phyloP scores from a whole-genome alignment of 805 yeast genomes.

The Hemisphaericaspora nanyangensis region DNA sequence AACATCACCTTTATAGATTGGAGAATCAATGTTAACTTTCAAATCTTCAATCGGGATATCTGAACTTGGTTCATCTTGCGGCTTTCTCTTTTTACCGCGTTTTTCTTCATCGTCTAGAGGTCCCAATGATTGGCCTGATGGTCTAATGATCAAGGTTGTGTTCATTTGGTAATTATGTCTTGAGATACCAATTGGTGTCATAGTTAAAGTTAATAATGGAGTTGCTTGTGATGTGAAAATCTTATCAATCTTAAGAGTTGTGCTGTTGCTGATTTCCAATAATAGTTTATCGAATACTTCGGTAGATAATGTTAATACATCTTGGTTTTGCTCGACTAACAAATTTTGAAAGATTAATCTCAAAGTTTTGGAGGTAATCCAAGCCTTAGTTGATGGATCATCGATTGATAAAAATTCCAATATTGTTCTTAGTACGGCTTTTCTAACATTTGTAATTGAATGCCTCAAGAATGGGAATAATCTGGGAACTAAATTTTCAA shows the following conservation, averaged over 20 bases:
- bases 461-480: constrained; percentile 91
- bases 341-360: constrained; percentile 83
- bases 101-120: constrained; percentile 22
- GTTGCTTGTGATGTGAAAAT: constrained; percentile 53
- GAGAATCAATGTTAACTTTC: constrained; percentile 86
- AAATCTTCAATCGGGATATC: constrained; percentile 55
- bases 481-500: constrained; percentile 79
- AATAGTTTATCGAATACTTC: constrained; percentile 58
- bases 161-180: constrained; percentile 86
- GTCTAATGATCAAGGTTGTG: constrained; percentile 65
- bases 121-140: constrained; percentile 58
- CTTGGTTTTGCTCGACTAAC: constrained; percentile 81
- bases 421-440: constrained; percentile 78
- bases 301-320: constrained; percentile 60
- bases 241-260: constrained; percentile 47
- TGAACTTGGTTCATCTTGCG: constrained; percentile 12
- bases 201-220: constrained; percentile 61
- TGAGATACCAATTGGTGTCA: constrained; percentile 95
- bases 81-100: constrained; percentile 49
- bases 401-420: constrained; percentile 65
- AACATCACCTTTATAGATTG: constrained; percentile 88
- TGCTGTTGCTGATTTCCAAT: constrained; percentile 31
- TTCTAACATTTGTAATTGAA: constrained; percentile 86
- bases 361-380: constrained; percentile 75
- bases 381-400: constrained; percentile 50